Percentiles rank a stretch among this genome's conserved stretches.
Evolutionary conservation across 2,329 filamentous ascomycete species (phyloP).

Genomic region (Echinosphaeria canescens): DNA sequence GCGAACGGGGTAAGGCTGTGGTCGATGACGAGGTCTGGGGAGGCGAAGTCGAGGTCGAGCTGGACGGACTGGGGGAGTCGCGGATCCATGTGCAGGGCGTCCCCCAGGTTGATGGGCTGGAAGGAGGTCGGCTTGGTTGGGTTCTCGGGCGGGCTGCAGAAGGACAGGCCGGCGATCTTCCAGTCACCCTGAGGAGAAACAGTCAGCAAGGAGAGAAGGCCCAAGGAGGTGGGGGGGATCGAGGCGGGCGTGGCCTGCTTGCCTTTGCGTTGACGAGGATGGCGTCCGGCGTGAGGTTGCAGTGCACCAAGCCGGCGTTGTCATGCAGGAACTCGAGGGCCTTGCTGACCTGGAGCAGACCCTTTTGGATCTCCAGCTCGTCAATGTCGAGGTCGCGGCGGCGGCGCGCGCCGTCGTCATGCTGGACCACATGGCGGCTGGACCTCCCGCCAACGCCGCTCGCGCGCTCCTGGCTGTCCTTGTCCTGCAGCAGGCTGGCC

Average conservation of each 20-base stretch:
- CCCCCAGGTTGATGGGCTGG: slow-evolving; percentile 59
- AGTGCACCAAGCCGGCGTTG: slow-evolving; percentile 82
- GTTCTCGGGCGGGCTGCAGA: slow-evolving; percentile 61
- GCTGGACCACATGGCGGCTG: slow-evolving; percentile 65
- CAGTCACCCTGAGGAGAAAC: slow-evolving; percentile 64
- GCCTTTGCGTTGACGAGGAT: slow-evolving; percentile 88
- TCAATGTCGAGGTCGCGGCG: slow-evolving; percentile 81
- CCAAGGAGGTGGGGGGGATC: neutral
- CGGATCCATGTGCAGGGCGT: slow-evolving; percentile 69
- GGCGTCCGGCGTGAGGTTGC: slow-evolving; percentile 83
- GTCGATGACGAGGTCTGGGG: slow-evolving; percentile 86
- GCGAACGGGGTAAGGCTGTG: slow-evolving; percentile 65
- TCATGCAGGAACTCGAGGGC: slow-evolving; percentile 91
- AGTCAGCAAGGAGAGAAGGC: slow-evolving; percentile 7
- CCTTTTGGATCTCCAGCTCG: slow-evolving; percentile 95
- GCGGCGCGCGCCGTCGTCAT: slow-evolving; percentile 48
- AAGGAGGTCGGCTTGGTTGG: slow-evolving; percentile 57
- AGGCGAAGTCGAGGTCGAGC: slow-evolving; percentile 80
- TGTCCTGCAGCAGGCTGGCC: slow-evolving; percentile 60
- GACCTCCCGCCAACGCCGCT: slow-evolving; percentile 46
- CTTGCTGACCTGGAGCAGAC: slow-evolving; percentile 78
- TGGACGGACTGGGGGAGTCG: slow-evolving; percentile 67
- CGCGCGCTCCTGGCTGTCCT: slow-evolving; percentile 63
- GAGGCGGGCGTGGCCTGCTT: slow-evolving; percentile 8
- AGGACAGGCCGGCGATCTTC: slow-evolving; percentile 92